phyloP scores from a whole-genome alignment of 306 rosid species.

The Vigna unguiculata region DNA sequence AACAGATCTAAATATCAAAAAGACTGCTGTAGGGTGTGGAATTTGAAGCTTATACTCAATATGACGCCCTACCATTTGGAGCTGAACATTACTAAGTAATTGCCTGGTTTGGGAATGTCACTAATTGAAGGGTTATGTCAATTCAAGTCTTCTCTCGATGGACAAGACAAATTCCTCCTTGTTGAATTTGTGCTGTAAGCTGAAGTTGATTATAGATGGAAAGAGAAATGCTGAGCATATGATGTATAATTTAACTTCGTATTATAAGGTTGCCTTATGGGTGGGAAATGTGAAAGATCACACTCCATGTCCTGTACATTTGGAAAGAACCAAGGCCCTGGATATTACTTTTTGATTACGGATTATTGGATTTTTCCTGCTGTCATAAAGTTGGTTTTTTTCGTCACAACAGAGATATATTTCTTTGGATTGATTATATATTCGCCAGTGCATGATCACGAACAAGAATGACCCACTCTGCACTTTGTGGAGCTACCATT shows the following conservation, averaged over 20 bases:
- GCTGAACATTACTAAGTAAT: conserved; percentile 51
- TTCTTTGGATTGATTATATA: conserved; percentile 39
- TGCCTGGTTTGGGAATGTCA: conserved; percentile 40
- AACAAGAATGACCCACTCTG: conserved; percentile 43
- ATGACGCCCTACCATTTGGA: conserved; percentile 58
- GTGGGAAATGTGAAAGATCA: conserved; percentile 51
- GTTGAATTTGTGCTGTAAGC: conserved; percentile 56
- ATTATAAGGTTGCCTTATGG: conserved; percentile 48
- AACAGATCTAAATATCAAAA: conserved; percentile 73
- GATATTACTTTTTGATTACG: conserved; percentile 50
- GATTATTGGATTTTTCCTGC: conserved; percentile 48
- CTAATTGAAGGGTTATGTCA: conserved; percentile 39
- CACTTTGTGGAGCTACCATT: conserved; percentile 40
- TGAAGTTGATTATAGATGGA: conserved; percentile 52
- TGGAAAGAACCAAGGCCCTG: conserved; percentile 44
- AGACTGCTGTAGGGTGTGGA: conserved; percentile 77
- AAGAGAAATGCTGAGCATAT: conserved; percentile 51
- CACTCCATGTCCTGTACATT: conserved; percentile 51
- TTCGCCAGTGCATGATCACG: conserved; percentile 44
- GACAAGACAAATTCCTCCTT: conserved; percentile 38
- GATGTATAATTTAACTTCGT: conserved; percentile 50
- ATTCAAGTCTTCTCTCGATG: conserved; percentile 46
- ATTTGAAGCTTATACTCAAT: conserved; percentile 61
- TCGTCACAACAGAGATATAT: conserved; percentile 41
- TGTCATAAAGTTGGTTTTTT: conserved; percentile 52